These are phyloP conservation scores for Emmonsia crescens DNA, from an alignment of 2,329 filamentous ascomycete genomes.

Conservation along the genomic window DNA sequence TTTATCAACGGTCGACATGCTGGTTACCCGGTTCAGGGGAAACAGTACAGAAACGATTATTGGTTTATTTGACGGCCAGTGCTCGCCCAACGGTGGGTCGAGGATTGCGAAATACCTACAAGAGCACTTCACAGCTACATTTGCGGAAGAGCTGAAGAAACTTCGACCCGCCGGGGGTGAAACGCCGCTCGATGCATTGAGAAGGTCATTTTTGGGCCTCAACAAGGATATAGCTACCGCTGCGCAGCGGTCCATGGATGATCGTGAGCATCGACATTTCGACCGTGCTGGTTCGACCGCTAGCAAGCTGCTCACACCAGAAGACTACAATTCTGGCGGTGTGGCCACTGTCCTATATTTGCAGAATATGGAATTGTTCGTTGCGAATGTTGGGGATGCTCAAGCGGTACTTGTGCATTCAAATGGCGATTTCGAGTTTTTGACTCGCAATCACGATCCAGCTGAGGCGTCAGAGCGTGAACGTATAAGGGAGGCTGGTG, in stretches of 20 bases:
- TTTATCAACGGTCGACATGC: slow-evolving; percentile 87
- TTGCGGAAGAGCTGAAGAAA: slow-evolving; percentile 68
- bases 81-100: slow-evolving; percentile 78
- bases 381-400: slow-evolving; percentile 90
- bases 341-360: slow-evolving; percentile 89
- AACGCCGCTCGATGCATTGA: slow-evolving; percentile 68
- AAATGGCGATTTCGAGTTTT: slow-evolving; percentile 68
- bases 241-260: slow-evolving; percentile 69
- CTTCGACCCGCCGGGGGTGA: slow-evolving; percentile 59
- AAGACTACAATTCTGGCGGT: slow-evolving; percentile 81
- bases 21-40: slow-evolving; percentile 83
- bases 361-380: slow-evolving; percentile 77
- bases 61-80: slow-evolving; percentile 92
- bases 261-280: slow-evolving; percentile 47
- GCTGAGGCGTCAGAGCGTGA: slow-evolving; percentile 74
- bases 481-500: slow-evolving; percentile 85
- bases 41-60: slow-evolving; percentile 82
- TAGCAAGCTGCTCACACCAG: slow-evolving; percentile 69
- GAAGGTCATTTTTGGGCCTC: slow-evolving; percentile 73
- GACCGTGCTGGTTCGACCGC: slow-evolving; percentile 58
- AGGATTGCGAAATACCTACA: slow-evolving; percentile 95
- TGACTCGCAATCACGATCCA: slow-evolving; percentile 89
- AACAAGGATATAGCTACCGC: slow-evolving; percentile 91
- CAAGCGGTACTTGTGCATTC: slow-evolving; percentile 92
- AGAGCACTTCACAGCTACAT: slow-evolving; percentile 83